Evolutionary conservation across 352 stramenopile species (phyloP).

Genomic region (Pythium periplocum): DNA sequence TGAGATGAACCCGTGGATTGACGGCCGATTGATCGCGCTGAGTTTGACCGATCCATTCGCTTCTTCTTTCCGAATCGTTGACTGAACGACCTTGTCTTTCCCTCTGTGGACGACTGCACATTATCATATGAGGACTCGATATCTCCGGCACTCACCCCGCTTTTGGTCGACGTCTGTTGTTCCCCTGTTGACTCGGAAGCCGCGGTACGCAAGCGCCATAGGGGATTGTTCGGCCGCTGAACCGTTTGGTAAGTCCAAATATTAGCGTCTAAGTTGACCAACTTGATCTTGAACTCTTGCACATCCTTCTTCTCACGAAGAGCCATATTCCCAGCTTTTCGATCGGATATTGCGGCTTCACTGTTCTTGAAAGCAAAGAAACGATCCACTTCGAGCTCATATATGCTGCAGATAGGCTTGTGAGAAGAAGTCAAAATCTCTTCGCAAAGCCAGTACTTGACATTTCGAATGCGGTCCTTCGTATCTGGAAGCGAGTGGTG

Average conservation of each 20-base stretch:
- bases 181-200: constrained; percentile 14
- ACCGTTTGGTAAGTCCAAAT: constrained; percentile 58
- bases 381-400: constrained; percentile 69
- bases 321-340: constrained; percentile 39
- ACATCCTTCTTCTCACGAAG: constrained; percentile 57
- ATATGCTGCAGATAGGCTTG: constrained; percentile 69
- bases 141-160: not conserved
- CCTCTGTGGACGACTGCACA: not conserved
- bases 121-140: not conserved
- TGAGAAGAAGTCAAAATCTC: constrained; percentile 57
- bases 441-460: constrained; percentile 66
- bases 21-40: not conserved
- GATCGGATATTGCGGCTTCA: constrained; percentile 38
- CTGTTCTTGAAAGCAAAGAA: constrained; percentile 68
- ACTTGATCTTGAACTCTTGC: constrained; percentile 64
- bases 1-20: not conserved
- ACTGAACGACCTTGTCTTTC: not conserved
- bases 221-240: constrained; percentile 1
- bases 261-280: constrained; percentile 71
- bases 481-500: constrained; percentile 63
- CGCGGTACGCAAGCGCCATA: constrained; percentile 8
- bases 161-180: not conserved
- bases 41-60: not conserved
- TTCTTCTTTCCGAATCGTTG: not conserved
- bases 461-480: constrained; percentile 45